Evolutionary conservation across 768 basidiomycete genomes (phyloP).

Genomic region (Leccinum subgranulosum): DNA sequence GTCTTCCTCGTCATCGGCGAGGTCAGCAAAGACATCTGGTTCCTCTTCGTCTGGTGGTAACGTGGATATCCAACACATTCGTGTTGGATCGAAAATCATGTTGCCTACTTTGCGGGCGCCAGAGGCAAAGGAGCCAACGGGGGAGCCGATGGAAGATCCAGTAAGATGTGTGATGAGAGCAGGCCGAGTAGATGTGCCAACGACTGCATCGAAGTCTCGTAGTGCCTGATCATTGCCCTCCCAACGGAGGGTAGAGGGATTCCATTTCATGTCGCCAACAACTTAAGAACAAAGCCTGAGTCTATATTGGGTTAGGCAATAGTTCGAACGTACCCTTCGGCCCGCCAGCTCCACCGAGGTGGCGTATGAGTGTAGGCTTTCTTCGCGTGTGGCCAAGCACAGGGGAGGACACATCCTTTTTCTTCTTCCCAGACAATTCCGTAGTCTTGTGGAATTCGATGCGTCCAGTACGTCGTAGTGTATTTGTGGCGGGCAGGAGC

Average conservation of each 20-base stretch:
- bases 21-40: constrained; percentile 91
- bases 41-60: constrained; percentile 87
- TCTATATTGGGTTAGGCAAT: constrained; percentile 3
- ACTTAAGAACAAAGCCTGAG: constrained; percentile 46
- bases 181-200: constrained; percentile 82
- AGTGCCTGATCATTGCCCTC: constrained; percentile 95
- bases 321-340: constrained; percentile 62
- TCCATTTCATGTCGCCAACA: constrained; percentile 97
- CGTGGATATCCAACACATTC: constrained; percentile 94
- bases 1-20: constrained; percentile 86
- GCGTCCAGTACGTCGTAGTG: constrained; percentile 53
- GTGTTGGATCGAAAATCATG: constrained; percentile 94
- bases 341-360: constrained; percentile 62
- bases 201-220: constrained; percentile 81
- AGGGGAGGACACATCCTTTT: constrained; percentile 47
- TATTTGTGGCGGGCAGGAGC: constrained; percentile 46
- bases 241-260: constrained; percentile 86
- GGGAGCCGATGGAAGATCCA: constrained; percentile 82
- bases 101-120: constrained; percentile 92
- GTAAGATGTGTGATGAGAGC: constrained; percentile 94
- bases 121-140: constrained; percentile 66
- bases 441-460: constrained; percentile 51
- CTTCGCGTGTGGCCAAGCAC: constrained; percentile 47
- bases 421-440: constrained; percentile 49
- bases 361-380: constrained; percentile 87